A percentile compares a stretch with the other conserved stretches of the same genome.
Evolutionary conservation across 1,139 yeast genomes (phyloP).

Genomic region (Yamadazyma sp.): DNA sequence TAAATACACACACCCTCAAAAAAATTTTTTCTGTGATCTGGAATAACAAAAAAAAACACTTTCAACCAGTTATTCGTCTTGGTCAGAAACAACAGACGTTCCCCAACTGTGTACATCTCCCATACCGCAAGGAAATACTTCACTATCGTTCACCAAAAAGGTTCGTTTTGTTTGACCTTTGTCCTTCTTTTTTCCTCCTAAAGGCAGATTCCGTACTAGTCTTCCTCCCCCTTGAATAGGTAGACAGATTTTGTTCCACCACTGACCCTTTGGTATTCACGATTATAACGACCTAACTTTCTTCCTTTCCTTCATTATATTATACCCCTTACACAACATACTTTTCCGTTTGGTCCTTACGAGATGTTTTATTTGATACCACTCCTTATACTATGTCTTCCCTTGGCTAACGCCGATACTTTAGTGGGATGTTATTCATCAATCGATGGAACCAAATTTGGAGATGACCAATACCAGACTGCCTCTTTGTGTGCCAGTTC

Average conservation of each 20-base stretch:
- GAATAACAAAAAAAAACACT: constrained; percentile 1
- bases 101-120: too few relatives aligned
- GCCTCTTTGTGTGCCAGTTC: constrained; percentile 45
- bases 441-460: constrained; percentile 30
- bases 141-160: neutral
- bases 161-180: neutral
- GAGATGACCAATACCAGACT: constrained; percentile 48
- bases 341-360: neutral
- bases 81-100: too few relatives aligned
- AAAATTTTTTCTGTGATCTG: constrained; percentile 2
- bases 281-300: constrained; percentile 5
- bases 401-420: constrained; percentile 9
- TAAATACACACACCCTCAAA: neutral
- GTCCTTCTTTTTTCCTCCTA: neutral
- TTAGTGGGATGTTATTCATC: constrained; percentile 35
- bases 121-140: neutral
- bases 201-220: too few relatives aligned
- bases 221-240: neutral
- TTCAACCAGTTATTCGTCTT: neutral
- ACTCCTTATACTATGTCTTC: constrained; percentile 3
- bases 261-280: neutral
- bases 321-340: neutral
- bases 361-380: neutral
- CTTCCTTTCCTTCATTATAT: neutral
- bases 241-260: neutral